These are phyloP conservation scores for Orbilia blumenaviensis DNA, from an alignment of 2,329 filamentous ascomycete species.

Conservation along the genomic window DNA sequence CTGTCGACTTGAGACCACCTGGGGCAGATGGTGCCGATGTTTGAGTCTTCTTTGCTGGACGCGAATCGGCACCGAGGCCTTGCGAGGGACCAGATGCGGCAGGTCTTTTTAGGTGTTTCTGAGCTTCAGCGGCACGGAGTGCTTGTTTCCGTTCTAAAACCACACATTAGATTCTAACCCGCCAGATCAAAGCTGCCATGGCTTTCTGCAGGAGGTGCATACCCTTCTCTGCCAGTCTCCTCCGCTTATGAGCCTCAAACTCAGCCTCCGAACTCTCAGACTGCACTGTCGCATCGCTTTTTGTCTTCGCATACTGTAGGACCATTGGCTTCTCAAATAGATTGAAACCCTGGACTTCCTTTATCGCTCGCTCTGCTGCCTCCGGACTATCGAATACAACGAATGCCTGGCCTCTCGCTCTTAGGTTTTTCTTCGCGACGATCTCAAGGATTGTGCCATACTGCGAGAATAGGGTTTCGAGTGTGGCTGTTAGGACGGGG, in stretches of 20 bases:
- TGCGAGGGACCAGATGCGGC: conserved; percentile 57
- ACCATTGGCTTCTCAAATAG: conserved; percentile 91
- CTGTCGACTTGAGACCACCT: conserved; percentile 79
- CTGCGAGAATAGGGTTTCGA: conserved; percentile 82
- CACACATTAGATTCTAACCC: not conserved
- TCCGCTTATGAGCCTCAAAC: conserved; percentile 84
- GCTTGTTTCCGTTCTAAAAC: conserved; percentile 78
- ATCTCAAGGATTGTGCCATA: conserved; percentile 87
- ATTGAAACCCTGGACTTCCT: conserved; percentile 90
- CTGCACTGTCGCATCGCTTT: conserved; percentile 87
- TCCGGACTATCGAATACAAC: conserved; percentile 86
- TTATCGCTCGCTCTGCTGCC: conserved; percentile 80
- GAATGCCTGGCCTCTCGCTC: conserved; percentile 94
- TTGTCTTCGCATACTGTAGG: conserved; percentile 80
- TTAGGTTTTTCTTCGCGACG: conserved; percentile 86
- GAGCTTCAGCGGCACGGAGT: conserved; percentile 78
- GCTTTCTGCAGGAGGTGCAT: conserved; percentile 55
- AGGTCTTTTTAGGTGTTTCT: conserved; percentile 77
- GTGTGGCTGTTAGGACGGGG: conserved; percentile 75
- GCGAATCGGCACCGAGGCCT: conserved; percentile 58
- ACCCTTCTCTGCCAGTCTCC: conserved; percentile 90
- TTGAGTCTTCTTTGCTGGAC: conserved; percentile 64
- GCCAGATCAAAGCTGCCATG: not conserved
- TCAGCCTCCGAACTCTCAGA: conserved; percentile 78
- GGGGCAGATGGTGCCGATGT: conserved; percentile 67